Evolutionary conservation across 371 early-diverging fungal genomes (phyloP).

Genomic region (Lichtheimia hyalospora): DNA sequence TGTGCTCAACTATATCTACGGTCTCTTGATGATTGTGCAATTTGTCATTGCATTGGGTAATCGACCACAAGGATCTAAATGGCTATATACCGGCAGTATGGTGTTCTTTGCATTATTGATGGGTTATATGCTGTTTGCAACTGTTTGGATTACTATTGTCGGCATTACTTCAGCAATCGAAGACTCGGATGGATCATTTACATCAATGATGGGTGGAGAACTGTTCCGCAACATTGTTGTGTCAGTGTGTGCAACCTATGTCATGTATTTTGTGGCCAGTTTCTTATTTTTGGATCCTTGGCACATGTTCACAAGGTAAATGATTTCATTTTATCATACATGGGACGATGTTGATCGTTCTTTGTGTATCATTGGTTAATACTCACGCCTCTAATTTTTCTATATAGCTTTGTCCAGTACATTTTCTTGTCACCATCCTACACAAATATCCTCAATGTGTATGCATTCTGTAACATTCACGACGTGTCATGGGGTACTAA

Average conservation of each 20-base stretch:
- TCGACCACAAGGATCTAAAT: conserved; percentile 78
- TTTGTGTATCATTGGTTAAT: too few relatives aligned
- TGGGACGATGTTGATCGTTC: conserved; percentile 44
- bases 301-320: conserved; percentile 62
- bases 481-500: conserved; percentile 93
- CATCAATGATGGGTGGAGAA: conserved; percentile 31
- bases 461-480: conserved; percentile 72
- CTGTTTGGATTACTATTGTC: conserved; percentile 49
- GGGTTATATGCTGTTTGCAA: conserved; percentile 64
- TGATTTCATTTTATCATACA: conserved; percentile 33
- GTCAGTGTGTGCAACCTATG: conserved; percentile 66
- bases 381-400: conserved; percentile 6
- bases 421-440: conserved; percentile 63
- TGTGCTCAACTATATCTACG: conserved; percentile 60
- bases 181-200: conserved; percentile 19
- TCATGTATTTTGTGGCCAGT: conserved; percentile 63
- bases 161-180: conserved; percentile 40
- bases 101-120: conserved; percentile 54
- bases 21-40: conserved; percentile 58
- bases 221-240: conserved; percentile 61
- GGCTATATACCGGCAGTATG: conserved; percentile 60
- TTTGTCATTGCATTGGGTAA: conserved; percentile 82
- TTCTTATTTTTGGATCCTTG: conserved; percentile 69
- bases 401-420: conserved; percentile 58
- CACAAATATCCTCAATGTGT: conserved; percentile 64